Conservation (phyloP, 371 early-diverging fungal species). For the Umbelopsis sp. region DNA sequence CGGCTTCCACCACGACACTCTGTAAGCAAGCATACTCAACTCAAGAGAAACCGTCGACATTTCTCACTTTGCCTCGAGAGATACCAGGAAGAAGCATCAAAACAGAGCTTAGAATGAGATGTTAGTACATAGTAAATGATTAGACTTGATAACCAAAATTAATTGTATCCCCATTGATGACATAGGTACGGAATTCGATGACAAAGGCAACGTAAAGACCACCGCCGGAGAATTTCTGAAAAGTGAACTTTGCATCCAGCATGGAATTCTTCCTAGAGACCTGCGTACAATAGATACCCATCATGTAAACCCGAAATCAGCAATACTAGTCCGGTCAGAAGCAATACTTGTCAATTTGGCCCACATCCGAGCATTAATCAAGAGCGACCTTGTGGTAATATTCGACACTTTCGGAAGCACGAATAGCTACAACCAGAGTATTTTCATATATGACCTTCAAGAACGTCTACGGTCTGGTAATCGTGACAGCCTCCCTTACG, state of each 20-base stretch:
- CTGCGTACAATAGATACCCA: slow-evolving; percentile 80
- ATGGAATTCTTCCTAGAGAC: slow-evolving; percentile 78
- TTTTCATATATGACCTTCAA: slow-evolving; percentile 83
- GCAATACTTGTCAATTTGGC: slow-evolving; percentile 84
- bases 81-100: background rate
- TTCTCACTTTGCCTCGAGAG: background rate
- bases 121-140: background rate
- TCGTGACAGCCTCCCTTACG: slow-evolving; percentile 63
- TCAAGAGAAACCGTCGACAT: background rate
- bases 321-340: slow-evolving; percentile 83
- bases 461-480: slow-evolving; percentile 64
- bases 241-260: slow-evolving; percentile 75
- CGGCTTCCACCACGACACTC: background rate
- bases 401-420: slow-evolving; percentile 74
- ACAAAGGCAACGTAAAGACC: slow-evolving; percentile 67
- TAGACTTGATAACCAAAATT: background rate
- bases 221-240: slow-evolving; percentile 80
- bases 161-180: background rate
- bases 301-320: slow-evolving; percentile 79
- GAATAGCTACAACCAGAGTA: slow-evolving; percentile 69
- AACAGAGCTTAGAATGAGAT: slow-evolving; percentile 14
- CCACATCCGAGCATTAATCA: slow-evolving; percentile 80
- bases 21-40: slow-evolving; percentile 4
- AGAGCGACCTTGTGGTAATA: slow-evolving; percentile 78
- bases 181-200: slow-evolving; percentile 76